Conservation (phyloP, 2,329 filamentous ascomycete species). For the Calycina herbarum region DNA sequence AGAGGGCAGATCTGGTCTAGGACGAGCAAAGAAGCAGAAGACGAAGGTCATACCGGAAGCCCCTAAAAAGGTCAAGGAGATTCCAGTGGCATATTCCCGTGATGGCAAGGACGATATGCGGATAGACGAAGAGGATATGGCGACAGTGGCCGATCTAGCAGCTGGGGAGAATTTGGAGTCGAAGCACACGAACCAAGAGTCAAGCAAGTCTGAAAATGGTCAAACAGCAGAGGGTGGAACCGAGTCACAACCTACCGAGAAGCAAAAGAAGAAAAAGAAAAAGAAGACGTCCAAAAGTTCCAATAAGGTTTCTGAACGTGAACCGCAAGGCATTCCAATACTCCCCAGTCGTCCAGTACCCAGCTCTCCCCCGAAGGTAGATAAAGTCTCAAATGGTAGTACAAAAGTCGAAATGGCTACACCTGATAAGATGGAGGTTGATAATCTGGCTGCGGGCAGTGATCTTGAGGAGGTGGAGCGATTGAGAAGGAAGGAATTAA, state of each 20-base stretch:
- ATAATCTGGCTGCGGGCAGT: not conserved
- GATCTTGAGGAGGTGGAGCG: conserved; percentile 10
- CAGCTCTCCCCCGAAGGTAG: not conserved
- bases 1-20: conserved; percentile 37
- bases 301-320: not conserved
- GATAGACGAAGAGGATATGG: not conserved
- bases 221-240: not conserved
- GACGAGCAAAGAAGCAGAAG: conserved; percentile 38
- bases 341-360: conserved; percentile 1
- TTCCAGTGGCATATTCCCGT: not conserved
- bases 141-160: not conserved
- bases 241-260: not conserved
- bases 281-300: not conserved
- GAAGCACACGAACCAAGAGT: not conserved
- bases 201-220: not conserved
- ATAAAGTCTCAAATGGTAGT: not conserved
- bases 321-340: not conserved
- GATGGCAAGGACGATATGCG: not conserved
- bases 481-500: conserved; percentile 11
- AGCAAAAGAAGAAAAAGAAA: conserved; percentile 8
- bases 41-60: conserved; percentile 5
- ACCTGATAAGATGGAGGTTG: not conserved
- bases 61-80: not conserved
- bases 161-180: not conserved
- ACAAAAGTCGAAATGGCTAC: conserved; percentile 5